Base-by-base conservation (phyloP, 768 basidiomycete genomes). In the Cyclocybe aegerita region DNA sequence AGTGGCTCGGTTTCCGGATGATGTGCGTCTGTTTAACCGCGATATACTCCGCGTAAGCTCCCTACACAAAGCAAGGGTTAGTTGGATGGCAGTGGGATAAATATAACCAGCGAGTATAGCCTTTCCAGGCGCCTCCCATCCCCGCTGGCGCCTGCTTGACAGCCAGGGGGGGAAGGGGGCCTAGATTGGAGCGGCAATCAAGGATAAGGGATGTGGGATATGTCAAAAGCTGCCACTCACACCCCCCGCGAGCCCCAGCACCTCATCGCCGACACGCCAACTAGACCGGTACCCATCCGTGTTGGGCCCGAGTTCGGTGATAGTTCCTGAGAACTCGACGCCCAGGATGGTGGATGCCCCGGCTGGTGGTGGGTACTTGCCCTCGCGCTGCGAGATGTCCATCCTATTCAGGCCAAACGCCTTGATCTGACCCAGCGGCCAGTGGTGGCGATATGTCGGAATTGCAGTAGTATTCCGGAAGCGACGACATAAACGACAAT, bases 41-140 rank as follows among this genome's bases (percentile, higher is more conserved):
- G 55, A 98, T 82, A 64, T 85, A 95, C 65, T 95, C 90, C 33
- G 93, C 93, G 61, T 94, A 95, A 39, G 93, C 92, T 33, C 93
- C 93, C 93, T 94, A 41, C 43, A 37, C 15, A 32, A 23, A 23
- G 23, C 23, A 23, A 23, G 23, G 4, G 23, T 23, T 23, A 23
- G 23, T 5, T 23, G 23, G 23, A 5, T 23, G 23, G 23, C 23
- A 23, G 23, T 23, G 23, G 23, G 23, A 23, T 23, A 23, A 23
- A 23, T 23, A 23, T 23, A 23, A 23, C 23, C 5, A 5, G 23
- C 23, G 23, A 23, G 23, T 30, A 40, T 12, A 40, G 15, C 17
- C 32, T 12, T 35, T 16, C 5, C 47, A 10, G 38, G 15, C 37
- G 23, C 23, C 23, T 23, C 23, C 23, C 23, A 23, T 23, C 23